A percentile compares a stretch with the other conserved stretches of the same genome.
These are phyloP conservation scores for Fusarium sp. DNA, from an alignment of 2,329 filamentous ascomycete genomes.

Conservation along the genomic window DNA sequence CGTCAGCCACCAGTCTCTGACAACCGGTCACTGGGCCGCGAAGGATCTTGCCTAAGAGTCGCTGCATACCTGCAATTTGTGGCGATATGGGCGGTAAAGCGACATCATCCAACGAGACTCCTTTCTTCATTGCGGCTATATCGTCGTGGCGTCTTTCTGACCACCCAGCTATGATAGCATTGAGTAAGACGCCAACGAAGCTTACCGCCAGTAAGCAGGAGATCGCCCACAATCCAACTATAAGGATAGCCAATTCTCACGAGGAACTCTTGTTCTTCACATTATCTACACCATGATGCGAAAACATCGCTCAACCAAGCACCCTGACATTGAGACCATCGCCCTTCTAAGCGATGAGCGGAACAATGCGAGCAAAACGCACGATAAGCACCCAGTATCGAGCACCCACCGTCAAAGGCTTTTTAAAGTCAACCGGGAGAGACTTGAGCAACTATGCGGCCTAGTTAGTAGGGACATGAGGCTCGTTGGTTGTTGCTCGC, in stretches of 20 bases:
- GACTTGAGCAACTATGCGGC: slow-evolving; percentile 61
- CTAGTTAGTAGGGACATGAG: slow-evolving; percentile 67
- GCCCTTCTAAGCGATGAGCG: slow-evolving; percentile 67
- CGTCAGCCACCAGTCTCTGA: slow-evolving; percentile 7
- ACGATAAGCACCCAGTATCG: slow-evolving; percentile 58
- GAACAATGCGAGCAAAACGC: slow-evolving; percentile 61
- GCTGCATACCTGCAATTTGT: neutral
- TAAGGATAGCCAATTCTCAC: neutral
- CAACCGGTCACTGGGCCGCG: neutral
- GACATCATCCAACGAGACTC: neutral
- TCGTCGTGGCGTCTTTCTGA: neutral
- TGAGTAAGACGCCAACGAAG: neutral
- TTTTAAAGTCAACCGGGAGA: neutral
- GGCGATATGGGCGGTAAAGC: neutral
- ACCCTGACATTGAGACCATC: slow-evolving; percentile 56
- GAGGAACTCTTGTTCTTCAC: no score
- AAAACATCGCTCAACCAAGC: neutral
- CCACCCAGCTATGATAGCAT: neutral
- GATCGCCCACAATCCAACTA: neutral
- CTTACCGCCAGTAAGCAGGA: neutral
- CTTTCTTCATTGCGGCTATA: neutral
- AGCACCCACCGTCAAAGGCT: slow-evolving; percentile 54
- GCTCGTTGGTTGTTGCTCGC: slow-evolving; percentile 63
- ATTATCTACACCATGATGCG: neutral
- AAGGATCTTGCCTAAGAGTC: neutral